A percentile compares a stretch with the other conserved stretches of the same genome.
Conservation (phyloP, 2,329 filamentous ascomycete species). For the Teratosphaeria gauchensis region DNA sequence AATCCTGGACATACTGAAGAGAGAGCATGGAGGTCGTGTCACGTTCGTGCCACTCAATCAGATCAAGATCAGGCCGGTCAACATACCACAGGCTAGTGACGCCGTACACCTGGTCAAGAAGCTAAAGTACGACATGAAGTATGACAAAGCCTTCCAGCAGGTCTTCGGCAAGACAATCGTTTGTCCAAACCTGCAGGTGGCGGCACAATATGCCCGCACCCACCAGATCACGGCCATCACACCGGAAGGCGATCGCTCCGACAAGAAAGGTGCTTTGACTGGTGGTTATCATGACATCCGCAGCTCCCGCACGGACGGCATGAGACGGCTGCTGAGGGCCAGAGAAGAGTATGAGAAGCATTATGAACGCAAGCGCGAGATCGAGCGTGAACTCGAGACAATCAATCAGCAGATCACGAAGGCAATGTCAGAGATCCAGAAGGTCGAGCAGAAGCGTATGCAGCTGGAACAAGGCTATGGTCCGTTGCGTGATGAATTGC, state of each 20-base stretch:
- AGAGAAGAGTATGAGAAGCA: conserved; percentile 64
- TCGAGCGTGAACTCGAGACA: conserved; percentile 60
- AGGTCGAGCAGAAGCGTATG: conserved; percentile 65
- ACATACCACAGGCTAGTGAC: conserved; percentile 77
- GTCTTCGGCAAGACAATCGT: conserved; percentile 95
- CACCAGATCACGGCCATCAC: conserved; percentile 91
- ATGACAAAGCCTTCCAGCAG: conserved; percentile 80
- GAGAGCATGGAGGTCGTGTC: conserved; percentile 70
- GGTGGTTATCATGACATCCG: conserved; percentile 86
- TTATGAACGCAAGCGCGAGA: conserved; percentile 52
- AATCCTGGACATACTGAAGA: conserved; percentile 69
- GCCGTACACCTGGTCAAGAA: conserved; percentile 81
- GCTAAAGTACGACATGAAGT: conserved; percentile 65
- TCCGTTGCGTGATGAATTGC: conserved; percentile 66
- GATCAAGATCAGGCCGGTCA: conserved; percentile 58
- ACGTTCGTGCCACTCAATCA: conserved; percentile 93
- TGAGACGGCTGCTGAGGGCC: conserved; percentile 65
- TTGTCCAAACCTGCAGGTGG: conserved; percentile 79
- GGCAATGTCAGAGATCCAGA: conserved; percentile 75
- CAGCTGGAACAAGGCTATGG: conserved; percentile 76
- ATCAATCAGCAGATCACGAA: conserved; percentile 84
- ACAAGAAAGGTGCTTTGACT: conserved; percentile 90
- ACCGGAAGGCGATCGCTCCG: conserved; percentile 84
- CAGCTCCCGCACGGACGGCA: conserved; percentile 76
- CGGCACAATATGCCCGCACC: conserved; percentile 81